Evolutionary conservation across 305 asterid species (phyloP).

Genomic region (Solanum hybrid): DNA sequence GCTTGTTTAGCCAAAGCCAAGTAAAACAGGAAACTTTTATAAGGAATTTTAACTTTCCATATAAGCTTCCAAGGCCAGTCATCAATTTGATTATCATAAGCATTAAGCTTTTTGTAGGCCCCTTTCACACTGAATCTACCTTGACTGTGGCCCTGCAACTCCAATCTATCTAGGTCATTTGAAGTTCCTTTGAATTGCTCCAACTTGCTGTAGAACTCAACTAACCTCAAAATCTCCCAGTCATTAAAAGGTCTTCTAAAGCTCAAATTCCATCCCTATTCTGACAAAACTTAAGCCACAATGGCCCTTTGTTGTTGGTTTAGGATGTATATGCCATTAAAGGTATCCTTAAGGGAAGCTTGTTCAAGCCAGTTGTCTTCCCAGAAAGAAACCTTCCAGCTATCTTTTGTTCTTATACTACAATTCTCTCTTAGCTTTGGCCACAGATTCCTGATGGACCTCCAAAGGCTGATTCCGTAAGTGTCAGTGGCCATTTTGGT

Average conservation of each 20-base stretch:
- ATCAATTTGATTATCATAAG: neutral
- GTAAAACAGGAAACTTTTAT: neutral
- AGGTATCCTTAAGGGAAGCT: neutral
- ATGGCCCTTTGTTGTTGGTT: neutral
- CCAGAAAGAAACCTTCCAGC: neutral
- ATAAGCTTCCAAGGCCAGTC: neutral
- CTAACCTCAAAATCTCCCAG: neutral
- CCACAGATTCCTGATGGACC: neutral
- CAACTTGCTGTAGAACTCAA: neutral
- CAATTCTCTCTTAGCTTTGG: neutral
- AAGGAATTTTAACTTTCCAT: neutral
- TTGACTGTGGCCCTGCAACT: neutral
- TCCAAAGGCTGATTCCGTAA: neutral
- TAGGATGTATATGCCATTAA: neutral
- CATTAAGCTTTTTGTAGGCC: neutral
- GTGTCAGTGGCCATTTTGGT: neutral
- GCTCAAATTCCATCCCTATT: neutral
- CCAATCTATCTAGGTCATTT: neutral
- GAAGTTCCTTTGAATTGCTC: neutral
- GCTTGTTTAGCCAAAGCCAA: neutral
- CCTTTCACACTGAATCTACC: neutral
- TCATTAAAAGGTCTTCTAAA: neutral
- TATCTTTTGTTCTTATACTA: neutral
- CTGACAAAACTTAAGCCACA: neutral
- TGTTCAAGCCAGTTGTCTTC: neutral